Base-by-base conservation (phyloP, 2,329 filamentous ascomycete species). In the Exophiala spinifera region DNA sequence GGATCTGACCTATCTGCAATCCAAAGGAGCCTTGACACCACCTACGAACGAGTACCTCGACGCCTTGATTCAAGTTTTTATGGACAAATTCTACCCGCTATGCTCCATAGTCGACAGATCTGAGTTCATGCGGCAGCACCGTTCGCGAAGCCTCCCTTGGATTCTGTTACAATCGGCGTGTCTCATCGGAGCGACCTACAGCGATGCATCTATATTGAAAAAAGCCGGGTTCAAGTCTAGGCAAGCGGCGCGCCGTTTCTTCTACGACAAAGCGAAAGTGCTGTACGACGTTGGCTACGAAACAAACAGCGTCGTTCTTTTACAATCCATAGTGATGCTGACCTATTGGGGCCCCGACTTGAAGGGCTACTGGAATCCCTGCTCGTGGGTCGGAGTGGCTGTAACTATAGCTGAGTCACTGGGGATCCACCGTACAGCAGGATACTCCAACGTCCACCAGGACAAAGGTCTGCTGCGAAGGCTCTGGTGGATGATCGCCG, bases 251-350 rank as follows among this genome's bases (percentile, higher is more conserved):
- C 61, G 62, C n/a, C 60, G 61, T 4, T 63, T 60, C 3, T 66
- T 64, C 48, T 67, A 67, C 49, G 60, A 53, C 10, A 62, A 62
- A 51, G 63, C 64, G 1, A 67, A 67, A 55, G 47, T 60, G n/a
- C 45, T 67, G 4, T 66, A 65, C 52, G 65, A 67, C 55, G 58
- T 62, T 17, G 65, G 63, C 19, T 63, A 65, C 45, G 65, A 67
- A 48, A 53, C 59, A 1, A 65, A 67, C 53, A 54, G 56, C 0
- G 62, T 67, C 14, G 54, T 57, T 15, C 58, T 60, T 1, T 59
- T 66, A 2, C 64, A 66, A 42, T 55, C 63, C 2, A 64, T 65
- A 1, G 59, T 63, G 21, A 63, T 67, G 7, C 51, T 66, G 25
- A 60, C 61, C 10, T 60, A 65, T 47, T 67, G 65, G 65, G 64